Evolutionary conservation across 164 flowering plant genomes (phyloP), one percentile per base, ranked within the genome.

Genomic region (Tetrastigma voinierianum): DNA sequence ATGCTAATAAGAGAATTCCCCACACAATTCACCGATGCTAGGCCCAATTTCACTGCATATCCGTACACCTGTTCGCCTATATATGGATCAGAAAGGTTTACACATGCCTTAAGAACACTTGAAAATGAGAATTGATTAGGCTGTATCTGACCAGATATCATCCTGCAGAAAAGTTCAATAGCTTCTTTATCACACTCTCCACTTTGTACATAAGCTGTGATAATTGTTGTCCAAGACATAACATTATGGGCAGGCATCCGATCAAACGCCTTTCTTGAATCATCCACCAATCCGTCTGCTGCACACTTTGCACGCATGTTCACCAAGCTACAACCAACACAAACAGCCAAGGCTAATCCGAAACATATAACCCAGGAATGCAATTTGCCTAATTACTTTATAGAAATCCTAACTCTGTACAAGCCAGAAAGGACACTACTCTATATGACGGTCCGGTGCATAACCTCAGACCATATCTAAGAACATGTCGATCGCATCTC

Each of bases 161-260:
- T 93, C 69, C 75, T 66, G 45, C 57, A 56, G 65, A 82, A 90
- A 32, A 93, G 82, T 15, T 78, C 68, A 12, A 90, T 61, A 16
- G 96, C 96, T 76, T 88, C 90, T 64, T 57, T 48, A 65, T 87
- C 86, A 58, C 14, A 21, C 19, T 76, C 84, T 60, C 87, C 88
- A 54, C 67, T 79, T 51, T 82, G 96, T 63, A 82, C 87, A 67
- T 84, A 85, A 10, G 91, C 96, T 3, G 90, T 81, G 61, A 93
- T 89, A 9, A 93, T 76, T 1, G 97, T 84, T 51, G 96, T 93
- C 98, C 97, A 93, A 45, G 97, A 87, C 96, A 90, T 86, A 24
- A 93, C 93, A 76, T 85, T 87, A 61, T 83, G 95, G 44, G 67
- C 76, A 9, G 73, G 70, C 88, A 93, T 84, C 64, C 70, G 67